A percentile compares a stretch with the other conserved stretches of the same genome.
Evolutionary conservation across 495 filamentous ascomycete species (phyloP).

Genomic region (Aspergillus asperescens): DNA sequence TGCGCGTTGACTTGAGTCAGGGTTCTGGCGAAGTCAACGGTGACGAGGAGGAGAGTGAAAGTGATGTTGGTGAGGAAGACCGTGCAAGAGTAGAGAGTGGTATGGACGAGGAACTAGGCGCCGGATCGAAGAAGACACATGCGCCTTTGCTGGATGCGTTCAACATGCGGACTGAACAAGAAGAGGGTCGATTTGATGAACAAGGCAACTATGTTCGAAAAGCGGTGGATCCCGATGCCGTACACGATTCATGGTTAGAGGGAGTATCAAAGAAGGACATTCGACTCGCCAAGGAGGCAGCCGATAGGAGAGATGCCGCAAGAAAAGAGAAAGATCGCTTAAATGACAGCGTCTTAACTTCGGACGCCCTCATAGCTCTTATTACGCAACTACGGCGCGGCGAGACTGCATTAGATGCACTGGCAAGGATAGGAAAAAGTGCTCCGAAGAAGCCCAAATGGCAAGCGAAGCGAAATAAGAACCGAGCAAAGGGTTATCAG

Average conservation of each 20-base stretch:
- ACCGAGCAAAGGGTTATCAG: conserved; percentile 52
- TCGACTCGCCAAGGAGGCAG: conserved; percentile 77
- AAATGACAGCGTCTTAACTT: conserved; percentile 68
- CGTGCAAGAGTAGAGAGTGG: conserved; percentile 62
- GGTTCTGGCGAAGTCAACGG: conserved; percentile 39
- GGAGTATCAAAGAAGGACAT: conserved; percentile 92
- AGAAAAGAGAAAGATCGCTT: conserved; percentile 58
- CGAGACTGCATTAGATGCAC: conserved; percentile 84
- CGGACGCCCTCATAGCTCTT: conserved; percentile 65
- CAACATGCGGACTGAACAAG: conserved; percentile 85
- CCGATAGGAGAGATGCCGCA: conserved; percentile 79
- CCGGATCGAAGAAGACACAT: conserved; percentile 84
- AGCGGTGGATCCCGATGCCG: conserved; percentile 79
- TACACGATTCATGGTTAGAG: conserved; percentile 88
- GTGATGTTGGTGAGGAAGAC: conserved; percentile 68
- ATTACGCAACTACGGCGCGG: conserved; percentile 71
- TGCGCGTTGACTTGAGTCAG: conserved; percentile 54
- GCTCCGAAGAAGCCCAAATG: conserved; percentile 56
- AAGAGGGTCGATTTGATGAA: conserved; percentile 89
- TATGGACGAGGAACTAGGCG: conserved; percentile 81
- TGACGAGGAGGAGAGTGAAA: conserved; percentile 51
- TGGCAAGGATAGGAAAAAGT: conserved; percentile 71
- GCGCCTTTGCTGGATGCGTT: conserved; percentile 96
- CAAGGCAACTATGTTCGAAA: conserved; percentile 89
- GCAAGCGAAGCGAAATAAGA: conserved; percentile 56